Base-by-base conservation (phyloP, 306 rosid species). In the Vigna angularis region DNA sequence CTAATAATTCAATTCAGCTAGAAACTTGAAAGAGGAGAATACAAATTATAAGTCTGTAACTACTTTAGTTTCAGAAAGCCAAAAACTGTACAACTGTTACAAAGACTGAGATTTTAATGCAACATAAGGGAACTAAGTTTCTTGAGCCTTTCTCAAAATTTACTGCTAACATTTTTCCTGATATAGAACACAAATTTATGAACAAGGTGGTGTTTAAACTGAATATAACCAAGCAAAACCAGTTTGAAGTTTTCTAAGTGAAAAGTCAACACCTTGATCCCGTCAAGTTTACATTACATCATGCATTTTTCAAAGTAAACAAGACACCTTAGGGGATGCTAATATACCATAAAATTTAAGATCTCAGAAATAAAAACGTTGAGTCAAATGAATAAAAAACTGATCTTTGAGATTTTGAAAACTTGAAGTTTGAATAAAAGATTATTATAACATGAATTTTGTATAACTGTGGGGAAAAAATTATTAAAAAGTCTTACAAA, bases 21-120 rank as follows among this genome's bases (percentile, higher is more conserved):
- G 63, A 40, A 66, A 34, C 28, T 4, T 10, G 28, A 38, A 52
- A 53, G 34, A 22, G 18, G 15, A 26, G 67, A 50, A 83, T 26
- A 77, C 48, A 55, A 73, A 50, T 28, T 6, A 57, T 2, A 76
- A 84, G 47, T 6, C n/a, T 50, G 9, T 32, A 71, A 56, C 34
- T n/a, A n/a, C 65, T 17, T 26, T n/a, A 36, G 24, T n/a, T 70
- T 17, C 24, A 13, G 26, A 50, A 45, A n/a, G 17, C 78, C 52
- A 14, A 22, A 72, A 13, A 24, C 34, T 17, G 57, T 30, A 76
- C 16, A 44, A 52, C 2, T 47, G 11, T 69, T 4, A 50, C 20
- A 70, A 63, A 64, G 70, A 77, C 74, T 76, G 38, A 52, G 53
- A 76, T 30, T 15, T 50, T 56, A 36, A 22, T 18, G 56, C 53